Conservation (phyloP, 202 grass and related monocot genomes). For the Hordeum pubiflorum region DNA sequence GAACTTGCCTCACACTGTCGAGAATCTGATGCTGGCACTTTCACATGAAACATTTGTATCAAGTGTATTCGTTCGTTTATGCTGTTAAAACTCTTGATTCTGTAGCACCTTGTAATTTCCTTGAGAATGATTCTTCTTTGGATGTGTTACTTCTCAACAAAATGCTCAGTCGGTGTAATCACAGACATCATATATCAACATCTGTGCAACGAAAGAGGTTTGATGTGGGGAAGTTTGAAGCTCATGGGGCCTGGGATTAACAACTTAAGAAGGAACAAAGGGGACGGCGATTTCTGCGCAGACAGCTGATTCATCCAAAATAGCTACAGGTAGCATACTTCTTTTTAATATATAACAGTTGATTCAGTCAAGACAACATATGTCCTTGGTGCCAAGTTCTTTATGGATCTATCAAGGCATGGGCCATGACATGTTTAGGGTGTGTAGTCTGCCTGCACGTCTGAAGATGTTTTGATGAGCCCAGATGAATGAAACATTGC, state of each 20-base stretch:
- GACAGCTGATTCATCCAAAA: not conserved
- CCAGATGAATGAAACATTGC: not conserved
- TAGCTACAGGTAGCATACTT: not conserved
- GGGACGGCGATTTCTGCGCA: not conserved
- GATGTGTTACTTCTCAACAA: not conserved
- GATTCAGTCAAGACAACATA: not conserved
- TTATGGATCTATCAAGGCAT: not conserved
- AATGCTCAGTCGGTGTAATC: not conserved
- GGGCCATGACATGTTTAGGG: not conserved
- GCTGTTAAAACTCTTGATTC: not conserved
- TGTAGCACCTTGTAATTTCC: not conserved
- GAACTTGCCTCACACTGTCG: constrained; percentile 15
- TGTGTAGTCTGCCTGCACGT: not conserved
- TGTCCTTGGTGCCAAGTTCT: not conserved
- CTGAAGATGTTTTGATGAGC: not conserved
- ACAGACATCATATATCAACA: not conserved
- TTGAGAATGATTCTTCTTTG: not conserved
- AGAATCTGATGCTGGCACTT: not conserved
- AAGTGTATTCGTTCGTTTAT: constrained; percentile 8
- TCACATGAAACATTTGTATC: constrained; percentile 2
- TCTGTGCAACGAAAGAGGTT: not conserved
- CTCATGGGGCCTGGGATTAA: not conserved
- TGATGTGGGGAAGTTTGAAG: not conserved
- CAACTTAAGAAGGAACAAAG: not conserved
- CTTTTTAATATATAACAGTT: not conserved